Evolutionary conservation across 768 basidiomycete species (phyloP).

Genomic region (Rhodosporidiobolus sp.): DNA sequence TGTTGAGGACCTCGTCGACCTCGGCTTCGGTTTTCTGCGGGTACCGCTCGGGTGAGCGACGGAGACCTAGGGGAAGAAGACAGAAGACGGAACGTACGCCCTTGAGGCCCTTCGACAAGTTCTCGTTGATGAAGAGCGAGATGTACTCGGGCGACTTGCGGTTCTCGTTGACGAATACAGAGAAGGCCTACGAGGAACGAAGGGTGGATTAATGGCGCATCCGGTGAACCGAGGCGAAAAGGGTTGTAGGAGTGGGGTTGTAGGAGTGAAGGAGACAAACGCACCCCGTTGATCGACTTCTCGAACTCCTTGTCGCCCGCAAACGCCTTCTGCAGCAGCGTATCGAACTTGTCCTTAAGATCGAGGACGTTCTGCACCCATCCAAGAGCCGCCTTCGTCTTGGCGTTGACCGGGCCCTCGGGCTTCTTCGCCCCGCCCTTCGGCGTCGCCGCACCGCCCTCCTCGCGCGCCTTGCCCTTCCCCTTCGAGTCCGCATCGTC

Average conservation of each 20-base stretch:
- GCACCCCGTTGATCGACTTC: constrained; percentile 77
- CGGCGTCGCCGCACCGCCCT: constrained; percentile 2
- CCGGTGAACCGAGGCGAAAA: too few species aligned
- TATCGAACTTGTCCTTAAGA: constrained; percentile 87
- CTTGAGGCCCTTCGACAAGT: constrained; percentile 89
- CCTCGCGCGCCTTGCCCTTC: constrained; percentile 51
- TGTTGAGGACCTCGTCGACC: constrained; percentile 83
- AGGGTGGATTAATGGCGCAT: too few species aligned
- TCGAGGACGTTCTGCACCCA: constrained; percentile 92
- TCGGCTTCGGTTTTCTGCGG: constrained; percentile 91
- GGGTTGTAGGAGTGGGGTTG: too few species aligned
- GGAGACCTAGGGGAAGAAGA: neutral
- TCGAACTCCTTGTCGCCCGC: constrained; percentile 71
- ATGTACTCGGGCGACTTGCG: constrained; percentile 87
- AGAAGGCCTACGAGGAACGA: constrained; percentile 67
- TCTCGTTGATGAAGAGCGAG: constrained; percentile 93
- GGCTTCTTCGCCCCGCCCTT: constrained; percentile 12
- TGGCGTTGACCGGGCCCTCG: constrained; percentile 54
- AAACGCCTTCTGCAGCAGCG: constrained; percentile 68
- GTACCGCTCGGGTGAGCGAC: neutral
- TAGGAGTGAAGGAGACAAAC: constrained; percentile 38
- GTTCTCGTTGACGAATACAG: constrained; percentile 83
- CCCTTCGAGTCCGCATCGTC: constrained; percentile 54
- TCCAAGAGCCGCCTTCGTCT: constrained; percentile 61
- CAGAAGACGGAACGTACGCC: constrained; percentile 53